Evolutionary conservation across 805 yeast genomes (phyloP).

Genomic region (Myxozyma geophila): DNA sequence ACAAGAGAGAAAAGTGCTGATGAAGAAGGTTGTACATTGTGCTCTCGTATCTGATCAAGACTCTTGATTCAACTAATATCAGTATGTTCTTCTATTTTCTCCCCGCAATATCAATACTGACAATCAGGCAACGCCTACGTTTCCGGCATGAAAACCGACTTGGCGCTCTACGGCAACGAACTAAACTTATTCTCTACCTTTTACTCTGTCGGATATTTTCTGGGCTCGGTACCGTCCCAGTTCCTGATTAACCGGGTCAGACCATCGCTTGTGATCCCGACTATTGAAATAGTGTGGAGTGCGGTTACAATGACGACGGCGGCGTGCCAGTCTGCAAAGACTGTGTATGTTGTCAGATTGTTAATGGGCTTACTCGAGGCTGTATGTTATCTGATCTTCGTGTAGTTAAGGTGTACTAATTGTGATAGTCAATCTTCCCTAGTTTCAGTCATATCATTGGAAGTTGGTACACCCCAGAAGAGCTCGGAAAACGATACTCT

Average conservation of each 20-base stretch:
- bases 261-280: constrained; percentile 40
- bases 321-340: constrained; percentile 38
- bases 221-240: constrained; percentile 45
- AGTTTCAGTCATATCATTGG: constrained; percentile 24
- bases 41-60: constrained; percentile 52
- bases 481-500: constrained; percentile 25
- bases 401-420: background rate
- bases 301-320: constrained; percentile 38
- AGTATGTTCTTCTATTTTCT: constrained; percentile 1
- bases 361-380: constrained; percentile 43
- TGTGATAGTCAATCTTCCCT: constrained; percentile 16
- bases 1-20: background rate
- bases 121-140: constrained; percentile 61
- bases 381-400: constrained; percentile 8
- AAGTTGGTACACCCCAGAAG: constrained; percentile 28
- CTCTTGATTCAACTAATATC: constrained; percentile 60
- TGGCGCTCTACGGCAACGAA: constrained; percentile 63
- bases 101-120: constrained; percentile 55
- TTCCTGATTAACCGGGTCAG: constrained; percentile 41
- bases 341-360: constrained; percentile 42
- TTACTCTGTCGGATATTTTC: constrained; percentile 62
- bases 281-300: constrained; percentile 39
- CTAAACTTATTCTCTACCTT: constrained; percentile 58
- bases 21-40: constrained; percentile 35
- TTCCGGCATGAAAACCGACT: constrained; percentile 62